Base-by-base conservation (phyloP, 2,329 filamentous ascomycete genomes). In the Aureobasidium sp. region DNA sequence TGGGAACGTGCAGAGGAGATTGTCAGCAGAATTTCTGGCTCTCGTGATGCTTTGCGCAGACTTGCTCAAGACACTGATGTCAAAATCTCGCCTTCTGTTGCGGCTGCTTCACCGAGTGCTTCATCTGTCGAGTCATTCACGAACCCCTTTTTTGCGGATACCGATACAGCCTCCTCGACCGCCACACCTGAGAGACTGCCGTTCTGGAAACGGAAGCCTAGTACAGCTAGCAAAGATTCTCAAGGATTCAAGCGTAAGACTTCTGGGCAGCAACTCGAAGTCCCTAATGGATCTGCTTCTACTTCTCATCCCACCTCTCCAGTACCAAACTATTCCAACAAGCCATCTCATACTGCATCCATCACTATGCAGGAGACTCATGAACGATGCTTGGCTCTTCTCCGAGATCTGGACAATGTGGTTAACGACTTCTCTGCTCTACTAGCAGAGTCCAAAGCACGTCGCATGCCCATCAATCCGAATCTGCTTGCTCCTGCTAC, bases 191-290 rank as follows among this genome's bases (percentile, higher is more conserved):
- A 91, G 60, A 90, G 81, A 72, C 83, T 85, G 63, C 81, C 90
- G 0, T 97, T 99, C 71, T 99, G 94, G 94, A 96, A 92, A 74
- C 86, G 93, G 52, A 97, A 96, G 75, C 80, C 87, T 0, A 92
- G 86, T 68, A 76, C 73, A 46, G 77, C 76, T 26, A 75, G 72
- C 32, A 69, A 29, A n/a, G 69, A 69, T 29, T 77, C 72, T 66
- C 75, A 75, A 24, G 72, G 77, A 44, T 78, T 79, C 67, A 76
- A 74, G 60, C 75, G 79, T 71, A 81, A 76, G 66, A 74, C 81
- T n/a, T 81, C 82, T 32, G 77, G 80, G 13, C 82, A 62, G 36
- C 52, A 85, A 68, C 71, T 83, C 24, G 76, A 77, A 3, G 78
- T 81, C 7, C 79, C 81, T 15, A 72, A 76, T 5, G 75, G 78